Evolutionary conservation across 2,329 filamentous ascomycete genomes (phyloP).

Genomic region (Aphanocladium album): DNA sequence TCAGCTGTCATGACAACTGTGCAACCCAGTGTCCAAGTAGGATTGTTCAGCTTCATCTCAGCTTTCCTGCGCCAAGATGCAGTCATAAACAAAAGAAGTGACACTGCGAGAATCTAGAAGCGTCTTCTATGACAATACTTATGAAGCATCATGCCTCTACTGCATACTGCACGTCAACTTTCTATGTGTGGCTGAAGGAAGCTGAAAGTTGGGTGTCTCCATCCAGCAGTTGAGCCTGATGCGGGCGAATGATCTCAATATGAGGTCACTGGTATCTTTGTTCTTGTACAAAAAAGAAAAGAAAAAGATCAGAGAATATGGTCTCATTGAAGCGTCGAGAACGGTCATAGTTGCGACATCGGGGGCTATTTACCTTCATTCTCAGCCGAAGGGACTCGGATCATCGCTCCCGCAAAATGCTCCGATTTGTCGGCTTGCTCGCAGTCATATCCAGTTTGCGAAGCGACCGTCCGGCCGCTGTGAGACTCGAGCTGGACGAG

Average conservation of each 20-base stretch:
- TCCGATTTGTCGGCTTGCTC: background rate
- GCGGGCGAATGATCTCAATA: no score
- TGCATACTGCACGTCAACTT: background rate
- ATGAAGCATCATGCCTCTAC: background rate
- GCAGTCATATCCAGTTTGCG: background rate
- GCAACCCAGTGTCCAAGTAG: background rate
- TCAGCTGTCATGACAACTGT: background rate
- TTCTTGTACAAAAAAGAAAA: no score
- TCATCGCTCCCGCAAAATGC: background rate
- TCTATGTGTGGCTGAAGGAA: no score
- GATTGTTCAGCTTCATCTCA: background rate
- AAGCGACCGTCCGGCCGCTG: background rate
- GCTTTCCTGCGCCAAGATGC: conserved; percentile 7
- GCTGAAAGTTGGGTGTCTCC: no score
- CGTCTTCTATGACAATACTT: background rate
- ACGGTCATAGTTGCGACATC: background rate
- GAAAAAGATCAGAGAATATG: background rate
- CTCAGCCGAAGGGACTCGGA: background rate
- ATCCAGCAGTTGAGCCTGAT: no score
- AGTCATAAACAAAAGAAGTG: background rate
- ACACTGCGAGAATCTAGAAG: background rate
- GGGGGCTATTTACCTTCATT: background rate
- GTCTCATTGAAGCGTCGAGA: no score
- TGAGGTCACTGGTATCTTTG: background rate
- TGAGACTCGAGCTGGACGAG: background rate